Evolutionary conservation across 306 rosid genomes (phyloP), one percentile per base, ranked within the genome.

Genomic region (Spatholobus suberectus): DNA sequence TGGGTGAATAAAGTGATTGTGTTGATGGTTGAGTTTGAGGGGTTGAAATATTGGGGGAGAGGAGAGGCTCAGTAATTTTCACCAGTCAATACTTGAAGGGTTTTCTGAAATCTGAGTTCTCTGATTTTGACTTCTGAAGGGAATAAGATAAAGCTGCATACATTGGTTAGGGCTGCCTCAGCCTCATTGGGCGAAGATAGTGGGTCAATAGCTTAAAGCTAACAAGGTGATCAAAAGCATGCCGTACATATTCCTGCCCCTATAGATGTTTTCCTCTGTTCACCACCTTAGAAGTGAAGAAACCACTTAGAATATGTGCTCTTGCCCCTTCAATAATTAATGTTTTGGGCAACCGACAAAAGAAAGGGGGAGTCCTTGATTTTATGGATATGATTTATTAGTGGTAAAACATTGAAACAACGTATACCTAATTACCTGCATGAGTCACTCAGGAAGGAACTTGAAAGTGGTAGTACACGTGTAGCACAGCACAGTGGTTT

Each of bases 201-300:
- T 89, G 87, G 90, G 91, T 82, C 86, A 84, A 83, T 82, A 66
- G 76, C 62, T 70, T 71, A 63, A 73, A 66, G 82, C 58, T 49
- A 57, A 27, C 10, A 73, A 86, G 61, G 81, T 66, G 9, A 78
- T 77, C 55, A 63, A 77, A 87, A 82, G 79, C 86, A 12, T 68
- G 24, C 79, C 77, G 77, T 43, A 87, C 83, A 78, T 73, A 77
- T 82, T 85, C 81, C 72, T 77, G 40, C 79, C 58, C 57, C 67
- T 77, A 59, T 9, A 1, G 15, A 17, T 80, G 54, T 62, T 84
- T 88, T 62, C 12, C 81, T 73, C 63, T 76, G 13, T 87, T 82
- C 88, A 80, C 57, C 80, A 77, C 70, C 88, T 82, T 78, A 73
- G 57, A 86, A 79, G 73, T 73, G 72, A 84, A 84, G 87, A 82